Percentiles rank a stretch among this genome's conserved stretches.
phyloP scores from a whole-genome alignment of 208 protist genomes.

The Ichthyophonus hoferi region DNA sequence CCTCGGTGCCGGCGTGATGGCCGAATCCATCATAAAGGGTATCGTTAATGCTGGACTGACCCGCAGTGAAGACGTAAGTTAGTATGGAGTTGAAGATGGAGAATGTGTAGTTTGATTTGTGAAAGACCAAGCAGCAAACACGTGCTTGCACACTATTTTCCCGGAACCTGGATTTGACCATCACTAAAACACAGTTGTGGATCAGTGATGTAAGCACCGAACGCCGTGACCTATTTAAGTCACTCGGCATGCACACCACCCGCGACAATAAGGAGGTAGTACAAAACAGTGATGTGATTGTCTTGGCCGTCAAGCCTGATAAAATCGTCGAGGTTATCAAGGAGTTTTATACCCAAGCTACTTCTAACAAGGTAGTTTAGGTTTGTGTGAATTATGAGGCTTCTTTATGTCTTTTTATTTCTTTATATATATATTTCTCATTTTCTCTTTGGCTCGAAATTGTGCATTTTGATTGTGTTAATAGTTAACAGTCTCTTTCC shows the following conservation, averaged over 20 bases:
- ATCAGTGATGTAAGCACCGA: slow-evolving; percentile 67
- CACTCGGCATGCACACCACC: slow-evolving; percentile 60
- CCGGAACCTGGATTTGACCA: no score
- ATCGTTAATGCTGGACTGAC: slow-evolving; percentile 58
- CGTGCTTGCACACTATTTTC: no score
- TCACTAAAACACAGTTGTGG: no score
- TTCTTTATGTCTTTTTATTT: slow-evolving; percentile 57
- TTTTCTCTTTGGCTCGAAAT: no score
- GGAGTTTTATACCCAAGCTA: not conserved
- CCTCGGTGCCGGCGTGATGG: slow-evolving; percentile 87
- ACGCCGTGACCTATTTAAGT: slow-evolving; percentile 55
- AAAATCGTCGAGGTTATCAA: slow-evolving; percentile 49
- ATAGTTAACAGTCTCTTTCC: no score
- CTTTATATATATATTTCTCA: no score
- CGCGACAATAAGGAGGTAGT: slow-evolving; percentile 61
- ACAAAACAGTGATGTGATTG: slow-evolving; percentile 67
- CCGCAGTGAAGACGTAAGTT: no score
- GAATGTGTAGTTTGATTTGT: no score
- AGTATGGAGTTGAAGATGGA: no score
- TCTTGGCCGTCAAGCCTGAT: slow-evolving; percentile 84
- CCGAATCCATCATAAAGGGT: slow-evolving; percentile 73
- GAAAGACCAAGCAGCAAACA: no score
- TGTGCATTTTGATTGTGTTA: no score
- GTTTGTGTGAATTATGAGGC: no score
- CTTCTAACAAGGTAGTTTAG: not conserved